These are phyloP conservation scores for Ricinus communis DNA, from an alignment of 345 rosid genomes.

Conservation along the genomic window DNA sequence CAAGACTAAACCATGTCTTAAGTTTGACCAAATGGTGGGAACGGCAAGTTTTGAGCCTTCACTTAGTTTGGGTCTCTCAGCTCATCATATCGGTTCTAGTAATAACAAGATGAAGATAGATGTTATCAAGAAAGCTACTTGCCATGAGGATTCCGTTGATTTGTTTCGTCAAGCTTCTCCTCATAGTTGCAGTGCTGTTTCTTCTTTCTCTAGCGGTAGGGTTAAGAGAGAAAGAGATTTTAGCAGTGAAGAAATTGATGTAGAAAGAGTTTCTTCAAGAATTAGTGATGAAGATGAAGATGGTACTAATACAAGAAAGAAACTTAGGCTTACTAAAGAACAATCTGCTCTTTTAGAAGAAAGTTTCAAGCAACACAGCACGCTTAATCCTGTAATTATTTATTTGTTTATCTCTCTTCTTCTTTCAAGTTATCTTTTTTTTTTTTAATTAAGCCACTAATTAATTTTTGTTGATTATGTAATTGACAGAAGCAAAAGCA, in stretches of 20 bases:
- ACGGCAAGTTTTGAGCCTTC: constrained; percentile 21
- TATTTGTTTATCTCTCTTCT: not conserved
- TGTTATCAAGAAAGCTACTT: constrained; percentile 10
- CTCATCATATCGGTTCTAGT: not conserved
- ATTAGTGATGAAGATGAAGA: constrained; percentile 35
- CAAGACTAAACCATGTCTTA: constrained; percentile 2
- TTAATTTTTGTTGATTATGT: not conserved
- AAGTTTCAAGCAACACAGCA: constrained; percentile 48
- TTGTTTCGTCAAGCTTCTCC: constrained; percentile 54
- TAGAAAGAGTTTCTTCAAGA: constrained; percentile 27
- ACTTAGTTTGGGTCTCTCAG: constrained; percentile 24
- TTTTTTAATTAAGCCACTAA: not conserved
- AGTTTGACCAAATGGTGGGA: constrained; percentile 8
- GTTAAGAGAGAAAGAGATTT: constrained; percentile 50
- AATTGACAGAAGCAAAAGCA: constrained; percentile 60
- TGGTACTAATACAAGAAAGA: constrained; percentile 61
- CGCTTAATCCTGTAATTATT: constrained; percentile 55
- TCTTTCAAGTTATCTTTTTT: not conserved
- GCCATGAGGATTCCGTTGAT: constrained; percentile 22
- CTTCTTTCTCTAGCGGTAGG: constrained; percentile 32
- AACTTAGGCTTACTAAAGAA: constrained; percentile 54
- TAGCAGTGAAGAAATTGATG: constrained; percentile 35
- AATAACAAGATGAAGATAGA: constrained; percentile 25
- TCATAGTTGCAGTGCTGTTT: constrained; percentile 29
- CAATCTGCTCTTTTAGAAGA: constrained; percentile 53